phyloP scores from a whole-genome alignment of 768 basidiomycete genomes.

The Coprinopsis sp. region DNA sequence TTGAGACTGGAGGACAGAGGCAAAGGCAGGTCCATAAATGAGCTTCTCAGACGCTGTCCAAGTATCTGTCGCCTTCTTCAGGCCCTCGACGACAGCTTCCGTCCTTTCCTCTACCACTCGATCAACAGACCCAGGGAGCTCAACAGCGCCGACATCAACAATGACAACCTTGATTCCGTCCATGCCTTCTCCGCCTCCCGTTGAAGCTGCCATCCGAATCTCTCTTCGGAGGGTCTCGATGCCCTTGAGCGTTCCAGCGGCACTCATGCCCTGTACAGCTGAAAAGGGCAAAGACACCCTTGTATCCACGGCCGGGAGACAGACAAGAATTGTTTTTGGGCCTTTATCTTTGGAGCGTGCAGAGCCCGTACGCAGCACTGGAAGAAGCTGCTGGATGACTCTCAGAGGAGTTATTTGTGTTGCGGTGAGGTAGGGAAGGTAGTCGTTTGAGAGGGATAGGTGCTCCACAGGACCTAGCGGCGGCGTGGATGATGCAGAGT shows the following conservation, averaged over 20 bases:
- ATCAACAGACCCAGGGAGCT: constrained; percentile 24
- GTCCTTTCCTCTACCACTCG: constrained; percentile 17
- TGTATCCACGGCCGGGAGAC: constrained; percentile 68
- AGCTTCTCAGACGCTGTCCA: constrained; percentile 75
- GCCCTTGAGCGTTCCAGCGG: constrained; percentile 66
- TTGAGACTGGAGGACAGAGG: constrained; percentile 36
- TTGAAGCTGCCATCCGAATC: constrained; percentile 51
- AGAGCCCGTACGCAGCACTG: constrained; percentile 67
- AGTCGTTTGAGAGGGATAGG: constrained; percentile 55
- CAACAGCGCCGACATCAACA: constrained; percentile 67
- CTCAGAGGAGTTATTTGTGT: constrained; percentile 77
- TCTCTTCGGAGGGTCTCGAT: constrained; percentile 74
- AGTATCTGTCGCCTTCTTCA: constrained; percentile 52
- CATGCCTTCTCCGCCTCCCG: constrained; percentile 53
- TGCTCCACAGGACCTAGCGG: constrained; percentile 65
- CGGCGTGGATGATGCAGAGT: constrained; percentile 33
- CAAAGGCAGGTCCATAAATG: constrained; percentile 69
- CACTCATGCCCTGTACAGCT: constrained; percentile 69
- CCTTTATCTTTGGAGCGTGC: constrained; percentile 48
- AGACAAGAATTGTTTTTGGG: constrained; percentile 63
- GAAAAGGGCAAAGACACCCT: constrained; percentile 72
- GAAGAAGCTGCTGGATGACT: constrained; percentile 70
- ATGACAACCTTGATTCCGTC: constrained; percentile 65
- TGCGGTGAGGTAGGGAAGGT: constrained; percentile 66
- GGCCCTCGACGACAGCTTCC: too few species aligned